These are phyloP conservation scores for Sequoia sempervirens DNA, from an alignment of 75 land plant species.

Conservation along the genomic window DNA sequence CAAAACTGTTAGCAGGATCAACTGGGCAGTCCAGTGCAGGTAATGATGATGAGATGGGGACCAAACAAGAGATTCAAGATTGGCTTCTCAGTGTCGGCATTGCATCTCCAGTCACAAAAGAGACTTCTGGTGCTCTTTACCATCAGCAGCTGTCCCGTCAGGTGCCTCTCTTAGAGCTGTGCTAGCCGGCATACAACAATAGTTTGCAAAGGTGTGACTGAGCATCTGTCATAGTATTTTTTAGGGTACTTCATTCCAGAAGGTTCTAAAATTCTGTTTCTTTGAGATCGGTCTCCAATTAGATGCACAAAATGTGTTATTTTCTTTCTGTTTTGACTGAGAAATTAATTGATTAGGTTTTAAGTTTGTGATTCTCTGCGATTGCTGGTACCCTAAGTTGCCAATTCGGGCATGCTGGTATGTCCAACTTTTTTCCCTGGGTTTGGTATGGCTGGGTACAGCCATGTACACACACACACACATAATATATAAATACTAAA, in stretches of 20 bases:
- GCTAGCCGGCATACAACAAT: conserved; percentile 4
- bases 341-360: neutral
- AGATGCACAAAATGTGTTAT: neutral
- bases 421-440: too few relatives aligned
- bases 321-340: neutral
- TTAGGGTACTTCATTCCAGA: neutral
- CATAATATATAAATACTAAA: too few relatives aligned
- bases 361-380: neutral
- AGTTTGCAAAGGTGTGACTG: conserved; percentile 11
- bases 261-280: neutral
- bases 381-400: neutral
- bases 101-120: conserved; percentile 92
- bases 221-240: conserved; percentile 9
- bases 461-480: too few relatives aligned
- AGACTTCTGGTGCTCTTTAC: conserved; percentile 92
- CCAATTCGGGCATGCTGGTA: too few relatives aligned
- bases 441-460: too few relatives aligned
- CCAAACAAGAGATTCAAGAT: conserved; percentile 94
- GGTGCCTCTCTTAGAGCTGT: conserved; percentile 38
- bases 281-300: neutral
- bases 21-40: conserved; percentile 42
- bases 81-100: conserved; percentile 96
- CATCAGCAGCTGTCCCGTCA: conserved; percentile 95
- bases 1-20: conserved; percentile 56
- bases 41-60: conserved; percentile 70